These are phyloP conservation scores for Cyclaneusma minus DNA, from an alignment of 2,329 filamentous ascomycete genomes.

Conservation along the genomic window DNA sequence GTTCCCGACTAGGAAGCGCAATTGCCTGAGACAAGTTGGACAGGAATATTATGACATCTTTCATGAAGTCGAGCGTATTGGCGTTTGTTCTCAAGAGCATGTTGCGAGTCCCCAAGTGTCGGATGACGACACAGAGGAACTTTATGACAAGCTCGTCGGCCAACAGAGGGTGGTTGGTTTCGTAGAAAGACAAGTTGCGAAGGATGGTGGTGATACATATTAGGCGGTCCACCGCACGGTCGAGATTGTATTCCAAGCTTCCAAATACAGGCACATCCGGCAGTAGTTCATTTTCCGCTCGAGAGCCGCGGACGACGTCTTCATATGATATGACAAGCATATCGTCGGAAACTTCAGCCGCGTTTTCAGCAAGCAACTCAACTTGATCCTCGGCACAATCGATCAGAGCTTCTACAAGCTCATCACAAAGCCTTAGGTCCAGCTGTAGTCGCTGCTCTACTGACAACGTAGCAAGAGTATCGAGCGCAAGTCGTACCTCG, in stretches of 20 bases:
- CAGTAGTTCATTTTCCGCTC: constrained; percentile 55
- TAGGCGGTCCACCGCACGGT: constrained; percentile 72
- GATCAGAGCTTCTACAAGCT: constrained; percentile 72
- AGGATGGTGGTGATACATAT: constrained; percentile 87
- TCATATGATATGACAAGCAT: constrained; percentile 76
- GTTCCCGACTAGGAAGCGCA: constrained; percentile 71
- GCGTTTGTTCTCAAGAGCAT: constrained; percentile 68
- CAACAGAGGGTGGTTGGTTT: constrained; percentile 59
- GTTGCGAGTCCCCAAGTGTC: constrained; percentile 77
- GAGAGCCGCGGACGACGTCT: constrained; percentile 68
- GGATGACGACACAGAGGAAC: constrained; percentile 69
- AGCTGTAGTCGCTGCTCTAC: constrained; percentile 45
- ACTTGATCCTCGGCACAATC: constrained; percentile 86
- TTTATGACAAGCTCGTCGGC: constrained; percentile 67
- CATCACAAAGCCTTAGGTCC: constrained; percentile 62
- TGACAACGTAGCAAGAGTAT: constrained; percentile 57
- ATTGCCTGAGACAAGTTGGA: constrained; percentile 77
- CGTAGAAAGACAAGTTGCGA: constrained; percentile 79
- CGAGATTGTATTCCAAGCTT: constrained; percentile 63
- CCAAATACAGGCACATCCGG: constrained; percentile 62
- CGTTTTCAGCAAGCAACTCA: constrained; percentile 70
- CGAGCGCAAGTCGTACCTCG: constrained; percentile 80
- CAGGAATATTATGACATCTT: constrained; percentile 76
- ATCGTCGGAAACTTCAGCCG: constrained; percentile 73
- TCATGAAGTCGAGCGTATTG: constrained; percentile 94